Evolutionary conservation across 1,284 basidiomycete genomes (phyloP).

Genomic region (Cystobasidium pallidum): DNA sequence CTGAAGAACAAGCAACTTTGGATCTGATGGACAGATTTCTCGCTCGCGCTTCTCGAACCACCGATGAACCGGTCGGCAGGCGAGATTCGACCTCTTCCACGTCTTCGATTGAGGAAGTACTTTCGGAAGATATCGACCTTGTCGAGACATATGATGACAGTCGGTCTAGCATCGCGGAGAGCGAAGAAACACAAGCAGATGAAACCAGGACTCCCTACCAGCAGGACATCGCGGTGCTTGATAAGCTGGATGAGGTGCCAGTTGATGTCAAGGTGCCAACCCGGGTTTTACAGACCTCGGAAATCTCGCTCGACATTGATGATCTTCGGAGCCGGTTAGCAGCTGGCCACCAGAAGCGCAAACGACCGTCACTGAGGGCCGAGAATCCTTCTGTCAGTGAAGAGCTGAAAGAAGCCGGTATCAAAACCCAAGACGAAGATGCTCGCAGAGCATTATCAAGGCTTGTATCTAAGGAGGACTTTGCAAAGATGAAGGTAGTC

Average conservation of each 20-base stretch:
- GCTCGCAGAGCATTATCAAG: slow-evolving; percentile 78
- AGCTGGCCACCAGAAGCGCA: neutral
- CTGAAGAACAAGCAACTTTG: slow-evolving; percentile 7
- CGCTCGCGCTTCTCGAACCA: neutral
- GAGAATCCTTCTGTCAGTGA: neutral
- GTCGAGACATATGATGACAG: neutral
- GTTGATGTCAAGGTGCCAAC: neutral
- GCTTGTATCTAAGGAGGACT: slow-evolving; percentile 86
- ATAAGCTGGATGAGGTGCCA: neutral
- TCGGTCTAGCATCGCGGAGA: slow-evolving; percentile 8
- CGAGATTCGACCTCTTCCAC: neutral
- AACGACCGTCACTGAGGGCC: neutral
- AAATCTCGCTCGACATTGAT: neutral
- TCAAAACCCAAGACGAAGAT: slow-evolving; percentile 65
- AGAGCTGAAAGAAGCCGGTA: slow-evolving; percentile 61
- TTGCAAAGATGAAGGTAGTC: slow-evolving; percentile 77
- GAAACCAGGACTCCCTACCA: neutral
- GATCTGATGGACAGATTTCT: slow-evolving; percentile 11
- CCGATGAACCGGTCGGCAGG: neutral
- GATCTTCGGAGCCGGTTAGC: neutral
- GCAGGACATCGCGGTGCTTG: neutral
- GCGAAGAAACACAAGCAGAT: slow-evolving; percentile 26
- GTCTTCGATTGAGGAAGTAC: slow-evolving; percentile 6
- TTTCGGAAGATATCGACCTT: slow-evolving; percentile 17
- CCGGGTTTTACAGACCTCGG: neutral